Base-by-base conservation (phyloP, 345 rosid genomes). In the Geranium brycei region DNA sequence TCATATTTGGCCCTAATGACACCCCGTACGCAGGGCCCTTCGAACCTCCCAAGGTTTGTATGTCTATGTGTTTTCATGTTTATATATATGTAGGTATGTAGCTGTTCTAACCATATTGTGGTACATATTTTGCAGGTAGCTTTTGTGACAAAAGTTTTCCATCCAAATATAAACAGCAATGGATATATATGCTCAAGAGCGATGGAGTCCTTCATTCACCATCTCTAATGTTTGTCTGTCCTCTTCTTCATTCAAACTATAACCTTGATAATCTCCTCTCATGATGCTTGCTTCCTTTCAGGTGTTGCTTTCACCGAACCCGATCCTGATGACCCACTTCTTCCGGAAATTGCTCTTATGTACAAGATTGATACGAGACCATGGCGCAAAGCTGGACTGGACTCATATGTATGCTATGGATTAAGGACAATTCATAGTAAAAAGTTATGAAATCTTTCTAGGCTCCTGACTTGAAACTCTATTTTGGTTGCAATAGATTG, bases 41-140 rank as follows among this genome's bases (percentile, higher is more conserved):
- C 76, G 77, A 83, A 78, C 87, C 87, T 64, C 87, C 87, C 6
- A 83, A 83, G 83, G 85, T 70, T 31, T 19, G 1, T n/a, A n/a
- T n/a, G 55, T 7, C 30, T 15, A 17, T 19, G 7, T n/a, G n/a
- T n/a, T n/a, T n/a, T 31, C 10, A 17, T 17, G 7, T 40, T 41
- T 53, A 7, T 41, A 4, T 38, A 40, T 4, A 17, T 17, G 0
- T 0, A 40, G n/a, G 17, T 23, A 10, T 47, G 19, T 31, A 16
- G 28, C 14, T 51, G 19, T 14, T 17, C 7, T 4, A 17, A 63
- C 11, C 31, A 13, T 23, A 14, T 60, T 51, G 0, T 13, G n/a
- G n/a, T n/a, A n/a, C n/a, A n/a, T n/a, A n/a, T n/a, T 64, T 23
- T n/a, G 31, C 69, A 71, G 78, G 75, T 71, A n/a, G 72, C 75